A percentile compares a stretch with the other conserved stretches of the same genome.
Evolutionary conservation across 192 early-diverging fungal species (phyloP).

Genomic region (Coemansia sp.): DNA sequence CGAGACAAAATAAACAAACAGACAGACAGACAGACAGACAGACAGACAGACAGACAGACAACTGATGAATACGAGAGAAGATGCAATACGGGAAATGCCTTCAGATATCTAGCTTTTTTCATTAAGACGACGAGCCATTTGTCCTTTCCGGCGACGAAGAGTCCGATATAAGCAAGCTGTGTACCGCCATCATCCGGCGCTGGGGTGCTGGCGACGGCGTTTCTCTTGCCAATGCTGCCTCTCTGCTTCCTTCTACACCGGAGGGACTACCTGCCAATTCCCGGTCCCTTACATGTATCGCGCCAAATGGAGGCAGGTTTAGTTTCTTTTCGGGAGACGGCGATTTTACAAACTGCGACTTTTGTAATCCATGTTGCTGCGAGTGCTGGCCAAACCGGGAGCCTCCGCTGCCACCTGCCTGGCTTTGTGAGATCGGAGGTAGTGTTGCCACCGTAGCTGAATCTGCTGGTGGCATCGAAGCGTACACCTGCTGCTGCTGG

Average conservation of each 20-base stretch:
- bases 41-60: not conserved
- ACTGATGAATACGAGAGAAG: not conserved
- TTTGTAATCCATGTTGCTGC: slow-evolving; percentile 4
- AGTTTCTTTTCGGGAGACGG: slow-evolving; percentile 7
- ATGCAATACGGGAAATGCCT: not conserved
- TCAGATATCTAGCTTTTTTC: not conserved
- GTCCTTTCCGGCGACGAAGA: slow-evolving; percentile 41
- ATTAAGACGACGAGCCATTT: slow-evolving; percentile 13
- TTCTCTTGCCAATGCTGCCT: slow-evolving; percentile 67
- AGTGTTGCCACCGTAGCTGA: not conserved
- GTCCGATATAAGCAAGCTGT: slow-evolving; percentile 38
- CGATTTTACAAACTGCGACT: not conserved
- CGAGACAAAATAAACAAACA: not conserved
- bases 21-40: not conserved
- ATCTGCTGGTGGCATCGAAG: not conserved
- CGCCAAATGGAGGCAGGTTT: not conserved
- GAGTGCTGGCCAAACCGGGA: not conserved
- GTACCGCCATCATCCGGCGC: slow-evolving; percentile 36
- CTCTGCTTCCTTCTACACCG: slow-evolving; percentile 4
- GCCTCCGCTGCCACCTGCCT: not conserved
- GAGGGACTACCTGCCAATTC: not conserved
- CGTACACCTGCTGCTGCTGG: slow-evolving; percentile 6
- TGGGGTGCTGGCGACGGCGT: slow-evolving; percentile 12
- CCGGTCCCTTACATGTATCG: not conserved
- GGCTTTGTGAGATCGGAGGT: slow-evolving; percentile 8